These are phyloP conservation scores for Oryza rufipogon DNA, from an alignment of 176 grass and related monocot genomes.

Conservation along the genomic window DNA sequence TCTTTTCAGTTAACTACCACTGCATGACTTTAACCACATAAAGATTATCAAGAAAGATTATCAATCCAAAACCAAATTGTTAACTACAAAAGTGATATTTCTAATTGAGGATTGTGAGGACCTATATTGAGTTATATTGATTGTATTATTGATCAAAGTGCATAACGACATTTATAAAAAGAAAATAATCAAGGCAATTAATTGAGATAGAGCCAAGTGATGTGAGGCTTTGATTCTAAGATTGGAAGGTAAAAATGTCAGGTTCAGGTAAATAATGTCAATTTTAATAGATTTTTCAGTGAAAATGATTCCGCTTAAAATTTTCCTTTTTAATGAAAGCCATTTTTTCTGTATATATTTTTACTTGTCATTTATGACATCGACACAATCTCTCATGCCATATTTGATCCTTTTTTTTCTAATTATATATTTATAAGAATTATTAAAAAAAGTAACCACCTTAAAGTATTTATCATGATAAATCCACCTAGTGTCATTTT, in stretches of 20 bases:
- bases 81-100: not conserved
- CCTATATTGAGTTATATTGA: not conserved
- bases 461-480: not conserved
- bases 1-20: conserved; percentile 22
- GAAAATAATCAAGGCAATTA: not conserved
- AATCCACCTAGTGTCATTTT: too few species aligned
- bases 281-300: not conserved
- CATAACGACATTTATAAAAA: not conserved
- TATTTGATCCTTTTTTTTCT: not conserved
- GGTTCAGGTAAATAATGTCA: not conserved
- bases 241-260: not conserved
- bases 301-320: not conserved
- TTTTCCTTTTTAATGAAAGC: too few species aligned
- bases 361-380: too few species aligned
- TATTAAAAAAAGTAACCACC: not conserved
- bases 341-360: not conserved
- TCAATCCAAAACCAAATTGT: not conserved
- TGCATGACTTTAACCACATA: not conserved
- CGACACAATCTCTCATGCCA: not conserved
- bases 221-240: too few species aligned
- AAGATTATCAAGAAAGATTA: not conserved
- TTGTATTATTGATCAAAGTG: not conserved
- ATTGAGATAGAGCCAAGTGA: not conserved
- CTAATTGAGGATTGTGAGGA: not conserved
- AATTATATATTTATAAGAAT: not conserved